Conservation (phyloP, 176 grass and related monocot genomes). For the Aechmea fasciata region DNA sequence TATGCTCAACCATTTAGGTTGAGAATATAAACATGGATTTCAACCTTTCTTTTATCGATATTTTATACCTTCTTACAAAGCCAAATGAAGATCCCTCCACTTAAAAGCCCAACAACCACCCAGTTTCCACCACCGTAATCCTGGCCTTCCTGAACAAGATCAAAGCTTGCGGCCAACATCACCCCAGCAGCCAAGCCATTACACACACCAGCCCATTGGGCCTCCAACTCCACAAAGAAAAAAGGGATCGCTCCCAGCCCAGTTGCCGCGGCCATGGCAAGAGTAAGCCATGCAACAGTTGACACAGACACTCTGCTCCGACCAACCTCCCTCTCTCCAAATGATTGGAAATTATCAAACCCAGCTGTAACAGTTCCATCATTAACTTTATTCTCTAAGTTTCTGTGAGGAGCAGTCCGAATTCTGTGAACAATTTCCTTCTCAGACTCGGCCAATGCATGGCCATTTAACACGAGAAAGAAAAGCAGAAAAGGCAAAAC, state of each 20-base stretch:
- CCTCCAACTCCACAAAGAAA: conserved; percentile 88
- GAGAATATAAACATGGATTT: no score
- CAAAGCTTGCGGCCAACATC: conserved; percentile 93
- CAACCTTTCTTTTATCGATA: no score
- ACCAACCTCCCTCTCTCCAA: not conserved
- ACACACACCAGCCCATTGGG: conserved; percentile 76
- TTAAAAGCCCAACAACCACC: conserved; percentile 81
- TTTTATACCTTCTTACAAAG: conserved; percentile 89
- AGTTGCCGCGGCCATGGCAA: conserved; percentile 83
- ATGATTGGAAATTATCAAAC: conserved; percentile 16
- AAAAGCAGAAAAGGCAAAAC: conserved; percentile 36
- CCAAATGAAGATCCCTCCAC: conserved; percentile 85
- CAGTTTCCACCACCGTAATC: conserved; percentile 67
- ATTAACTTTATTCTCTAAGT: conserved; percentile 24
- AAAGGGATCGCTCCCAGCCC: conserved; percentile 74
- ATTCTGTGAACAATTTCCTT: conserved; percentile 20
- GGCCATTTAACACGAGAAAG: conserved; percentile 15
- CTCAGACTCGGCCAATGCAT: conserved; percentile 45
- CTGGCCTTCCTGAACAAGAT: conserved; percentile 87
- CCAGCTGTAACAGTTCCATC: conserved; percentile 45
- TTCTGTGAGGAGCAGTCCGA: conserved; percentile 51
- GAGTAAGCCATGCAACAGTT: conserved; percentile 80
- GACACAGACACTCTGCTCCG: conserved; percentile 42
- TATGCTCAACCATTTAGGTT: no score
- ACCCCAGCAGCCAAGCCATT: conserved; percentile 84